Conservation (phyloP, 371 early-diverging fungal species). For the Mucor irregularis region DNA sequence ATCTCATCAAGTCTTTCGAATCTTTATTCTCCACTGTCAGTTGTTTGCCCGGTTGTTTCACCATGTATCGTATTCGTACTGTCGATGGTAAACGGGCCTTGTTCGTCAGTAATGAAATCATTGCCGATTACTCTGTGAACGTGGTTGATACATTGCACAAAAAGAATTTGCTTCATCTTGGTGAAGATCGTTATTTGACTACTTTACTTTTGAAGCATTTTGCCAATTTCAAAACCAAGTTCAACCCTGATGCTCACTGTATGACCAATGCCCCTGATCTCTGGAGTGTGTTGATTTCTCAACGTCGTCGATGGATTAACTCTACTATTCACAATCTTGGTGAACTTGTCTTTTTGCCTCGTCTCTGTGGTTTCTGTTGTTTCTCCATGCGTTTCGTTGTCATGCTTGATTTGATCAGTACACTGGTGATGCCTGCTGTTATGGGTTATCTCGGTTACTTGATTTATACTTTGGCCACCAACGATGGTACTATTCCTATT, state of each 20-base stretch:
- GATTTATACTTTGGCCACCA: conserved; percentile 89
- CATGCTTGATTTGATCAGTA: conserved; percentile 90
- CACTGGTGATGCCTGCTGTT: conserved; percentile 91
- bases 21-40: conserved; percentile 96
- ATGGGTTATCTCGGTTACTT: conserved; percentile 88
- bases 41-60: conserved; percentile 98
- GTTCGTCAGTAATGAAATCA: conserved; percentile 82
- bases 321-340: conserved; percentile 94
- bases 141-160: conserved; percentile 95
- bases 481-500: conserved; percentile 88
- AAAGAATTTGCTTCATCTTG: conserved; percentile 81
- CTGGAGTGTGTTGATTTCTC: conserved; percentile 91
- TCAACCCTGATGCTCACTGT: conserved; percentile 93
- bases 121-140: conserved; percentile 92
- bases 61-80: conserved; percentile 87
- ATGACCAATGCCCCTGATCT: conserved; percentile 94
- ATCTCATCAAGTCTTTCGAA: conserved; percentile 97
- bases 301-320: conserved; percentile 97
- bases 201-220: conserved; percentile 98
- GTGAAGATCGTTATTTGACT: conserved; percentile 90
- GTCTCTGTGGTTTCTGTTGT: conserved; percentile 97
- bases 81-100: conserved; percentile 81
- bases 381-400: conserved; percentile 97
- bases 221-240: conserved; percentile 91
- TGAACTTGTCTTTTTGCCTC: conserved; percentile 82